Evolutionary conservation across 2,329 filamentous ascomycete genomes (phyloP), one percentile per base, ranked within the genome.

Genomic region (Alternaria brassicae): DNA sequence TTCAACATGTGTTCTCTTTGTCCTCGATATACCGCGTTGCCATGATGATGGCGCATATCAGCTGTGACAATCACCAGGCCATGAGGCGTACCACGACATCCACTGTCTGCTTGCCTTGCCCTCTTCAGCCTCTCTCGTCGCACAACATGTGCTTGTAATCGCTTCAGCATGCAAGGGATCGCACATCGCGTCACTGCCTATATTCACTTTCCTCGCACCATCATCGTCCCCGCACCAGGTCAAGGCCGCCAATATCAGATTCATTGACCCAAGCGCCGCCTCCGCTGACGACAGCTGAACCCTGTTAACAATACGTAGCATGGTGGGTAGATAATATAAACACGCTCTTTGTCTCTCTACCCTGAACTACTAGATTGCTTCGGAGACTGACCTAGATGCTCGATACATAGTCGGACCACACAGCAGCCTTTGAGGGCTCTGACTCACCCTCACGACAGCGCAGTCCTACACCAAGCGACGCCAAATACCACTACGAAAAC

Each of bases 101-200:
- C 61, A 61, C 63, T 47, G 64, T 65, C 63, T 72, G 66, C 63
- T 61, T 64, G 65, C 61, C 68, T 72, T 70, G 66, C 63, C 60
- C 58, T 58, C 60, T 59, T 68, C 64, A 70, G 68, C 70, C 69
- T 70, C 60, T 72, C 61, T 42, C 55, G 69, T 75, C 51, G 63
- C 72, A 78, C 75, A 68, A 67, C 70, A 63, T 68, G 66, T 68
- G 61, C 69, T 64, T 60, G 60, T 66, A 58, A 66, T 72, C 69
- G 67, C 65, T 67, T 66, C 71, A 76, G 72, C 68, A 78, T 78
- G 76, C 74, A 73, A 61, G 66, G 65, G 70, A 71, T 72, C 68
- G 68, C 67, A 72, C 70, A 66, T 62, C 74, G 74, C 71, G 63
- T 66, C 48, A 63, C 68, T 51, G 30, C 64, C 60, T 48, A 72